A percentile compares a stretch with the other conserved stretches of the same genome.
These are phyloP conservation scores for Entomortierella chlamydospora DNA, from an alignment of 192 early-diverging fungal species.

Conservation along the genomic window DNA sequence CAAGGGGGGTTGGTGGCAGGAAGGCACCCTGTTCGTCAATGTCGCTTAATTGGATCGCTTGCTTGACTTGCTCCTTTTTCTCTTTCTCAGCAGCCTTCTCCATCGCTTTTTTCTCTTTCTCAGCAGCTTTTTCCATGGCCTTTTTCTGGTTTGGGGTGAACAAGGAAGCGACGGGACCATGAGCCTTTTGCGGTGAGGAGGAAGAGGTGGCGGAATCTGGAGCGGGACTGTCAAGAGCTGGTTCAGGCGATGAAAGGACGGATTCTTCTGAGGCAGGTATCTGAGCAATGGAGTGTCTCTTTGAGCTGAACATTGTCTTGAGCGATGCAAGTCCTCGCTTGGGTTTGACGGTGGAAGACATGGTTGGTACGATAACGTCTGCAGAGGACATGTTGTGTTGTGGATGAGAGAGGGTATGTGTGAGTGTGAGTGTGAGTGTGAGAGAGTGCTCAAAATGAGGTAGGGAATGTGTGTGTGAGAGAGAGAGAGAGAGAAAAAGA, in stretches of 20 bases:
- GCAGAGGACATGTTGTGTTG: slow-evolving; percentile 28
- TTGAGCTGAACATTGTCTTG: slow-evolving; percentile 50
- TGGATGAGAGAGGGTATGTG: background rate
- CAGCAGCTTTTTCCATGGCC: slow-evolving; percentile 23
- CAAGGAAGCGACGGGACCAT: slow-evolving; percentile 8
- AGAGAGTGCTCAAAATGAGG: background rate
- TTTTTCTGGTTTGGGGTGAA: slow-evolving; percentile 24
- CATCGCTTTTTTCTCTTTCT: slow-evolving; percentile 27
- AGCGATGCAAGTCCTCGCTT: slow-evolving; percentile 42
- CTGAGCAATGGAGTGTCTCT: slow-evolving; percentile 30
- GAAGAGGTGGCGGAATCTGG: background rate
- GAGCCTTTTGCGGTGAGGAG: background rate
- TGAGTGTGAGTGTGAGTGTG: background rate
- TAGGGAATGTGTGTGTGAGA: background rate
- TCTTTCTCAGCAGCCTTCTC: slow-evolving; percentile 43
- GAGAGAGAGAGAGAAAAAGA: background rate
- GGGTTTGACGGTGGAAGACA: slow-evolving; percentile 14
- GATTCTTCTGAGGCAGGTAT: slow-evolving; percentile 24
- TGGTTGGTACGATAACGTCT: slow-evolving; percentile 18
- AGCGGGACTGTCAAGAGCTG: slow-evolving; percentile 7
- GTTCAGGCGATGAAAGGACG: background rate
- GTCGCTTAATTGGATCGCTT: slow-evolving; percentile 31
- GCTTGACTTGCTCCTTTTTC: slow-evolving; percentile 43
- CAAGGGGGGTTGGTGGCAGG: slow-evolving; percentile 23
- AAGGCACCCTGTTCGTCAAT: slow-evolving; percentile 37